phyloP scores from a whole-genome alignment of 2,329 filamentous ascomycete species.

The Hysterium pulicare region DNA sequence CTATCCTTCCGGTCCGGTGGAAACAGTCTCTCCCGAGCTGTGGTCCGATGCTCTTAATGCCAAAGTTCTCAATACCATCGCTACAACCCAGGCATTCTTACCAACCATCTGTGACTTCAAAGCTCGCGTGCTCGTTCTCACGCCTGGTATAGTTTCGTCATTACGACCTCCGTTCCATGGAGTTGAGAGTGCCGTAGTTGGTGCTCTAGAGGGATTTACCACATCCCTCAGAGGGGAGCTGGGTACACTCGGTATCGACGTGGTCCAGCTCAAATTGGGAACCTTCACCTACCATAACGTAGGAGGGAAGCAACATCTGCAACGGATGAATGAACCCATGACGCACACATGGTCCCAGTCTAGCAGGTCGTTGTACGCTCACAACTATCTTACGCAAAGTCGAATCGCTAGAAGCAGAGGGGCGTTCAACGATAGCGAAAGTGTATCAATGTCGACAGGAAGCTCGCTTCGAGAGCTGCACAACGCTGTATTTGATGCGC shows the following conservation, averaged over 20 bases:
- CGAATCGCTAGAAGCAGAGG: conserved; percentile 49
- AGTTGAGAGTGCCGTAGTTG: conserved; percentile 80
- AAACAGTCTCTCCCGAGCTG: conserved; percentile 75
- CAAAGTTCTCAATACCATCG: conserved; percentile 83
- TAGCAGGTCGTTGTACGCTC: conserved; percentile 32
- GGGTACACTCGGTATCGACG: conserved; percentile 68
- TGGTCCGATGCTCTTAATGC: conserved; percentile 92
- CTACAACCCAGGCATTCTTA: conserved; percentile 84
- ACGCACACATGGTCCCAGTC: conserved; percentile 37
- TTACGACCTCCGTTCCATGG: conserved; percentile 78
- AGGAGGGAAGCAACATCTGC: conserved; percentile 41
- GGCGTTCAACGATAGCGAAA: conserved; percentile 46
- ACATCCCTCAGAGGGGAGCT: conserved; percentile 78
- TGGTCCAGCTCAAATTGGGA: conserved; percentile 86
- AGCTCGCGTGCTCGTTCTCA: conserved; percentile 71
- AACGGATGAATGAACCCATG: conserved; percentile 29
- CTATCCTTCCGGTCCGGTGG: conserved; percentile 81
- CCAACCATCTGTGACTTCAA: conserved; percentile 51
- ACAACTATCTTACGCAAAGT: conserved; percentile 37
- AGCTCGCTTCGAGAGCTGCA: conserved; percentile 77
- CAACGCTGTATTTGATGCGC: conserved; percentile 84
- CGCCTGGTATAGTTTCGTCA: conserved; percentile 75
- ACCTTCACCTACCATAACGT: conserved; percentile 80
- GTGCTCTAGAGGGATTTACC: conserved; percentile 82
- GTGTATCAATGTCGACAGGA: conserved; percentile 47